phyloP scores from a whole-genome alignment of 345 rosid genomes.

The Citrus reticulata region DNA sequence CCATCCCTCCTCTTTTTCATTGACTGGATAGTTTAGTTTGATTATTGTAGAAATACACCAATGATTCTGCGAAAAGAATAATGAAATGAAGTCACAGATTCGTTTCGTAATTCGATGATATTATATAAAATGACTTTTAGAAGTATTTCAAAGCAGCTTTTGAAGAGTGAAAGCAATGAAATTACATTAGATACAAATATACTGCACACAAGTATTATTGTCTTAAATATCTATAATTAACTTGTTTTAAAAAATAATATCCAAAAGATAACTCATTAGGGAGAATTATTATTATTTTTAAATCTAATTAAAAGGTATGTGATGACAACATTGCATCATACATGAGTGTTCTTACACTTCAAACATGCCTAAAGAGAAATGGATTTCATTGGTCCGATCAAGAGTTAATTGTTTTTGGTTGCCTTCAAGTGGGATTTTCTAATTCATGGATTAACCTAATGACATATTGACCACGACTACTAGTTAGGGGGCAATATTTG shows the following conservation, averaged over 20 bases:
- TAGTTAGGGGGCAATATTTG: too few species aligned
- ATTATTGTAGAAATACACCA: background rate
- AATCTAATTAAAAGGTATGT: background rate
- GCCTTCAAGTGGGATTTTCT: background rate
- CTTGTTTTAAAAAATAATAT: too few species aligned
- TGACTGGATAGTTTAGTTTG: background rate
- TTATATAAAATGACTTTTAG: too few species aligned
- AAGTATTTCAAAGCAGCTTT: background rate
- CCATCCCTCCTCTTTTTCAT: background rate
- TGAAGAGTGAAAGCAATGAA: background rate
- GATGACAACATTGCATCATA: slow-evolving; percentile 22
- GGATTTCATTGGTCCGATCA: background rate
- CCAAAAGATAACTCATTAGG: too few species aligned
- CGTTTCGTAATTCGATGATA: too few species aligned
- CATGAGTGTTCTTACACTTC: slow-evolving; percentile 8
- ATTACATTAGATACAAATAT: background rate
- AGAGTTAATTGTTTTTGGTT: background rate
- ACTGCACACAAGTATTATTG: too few species aligned
- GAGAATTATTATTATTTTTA: background rate
- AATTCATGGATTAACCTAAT: background rate
- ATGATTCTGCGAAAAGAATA: background rate
- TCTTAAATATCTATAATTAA: too few species aligned
- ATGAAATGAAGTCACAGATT: background rate
- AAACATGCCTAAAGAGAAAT: background rate
- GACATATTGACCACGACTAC: background rate